Evolutionary conservation across 768 basidiomycete species (phyloP).

Genomic region (Calocera cornea): DNA sequence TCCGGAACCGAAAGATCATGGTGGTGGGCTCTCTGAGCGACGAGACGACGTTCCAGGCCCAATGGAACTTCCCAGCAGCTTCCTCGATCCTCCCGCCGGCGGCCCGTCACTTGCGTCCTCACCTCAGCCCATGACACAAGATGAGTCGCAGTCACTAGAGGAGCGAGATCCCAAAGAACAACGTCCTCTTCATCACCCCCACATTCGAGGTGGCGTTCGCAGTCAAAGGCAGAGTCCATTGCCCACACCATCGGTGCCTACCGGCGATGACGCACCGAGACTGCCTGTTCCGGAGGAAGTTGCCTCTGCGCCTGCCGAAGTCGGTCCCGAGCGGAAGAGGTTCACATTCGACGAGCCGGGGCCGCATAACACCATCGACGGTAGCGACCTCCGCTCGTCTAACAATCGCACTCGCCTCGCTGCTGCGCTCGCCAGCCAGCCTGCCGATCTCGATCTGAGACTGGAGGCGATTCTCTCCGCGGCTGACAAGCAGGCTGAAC

Average conservation of each 20-base stretch:
- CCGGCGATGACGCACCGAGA: background rate
- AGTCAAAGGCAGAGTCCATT: background rate
- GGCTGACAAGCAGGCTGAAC: background rate
- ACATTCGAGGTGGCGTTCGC: background rate
- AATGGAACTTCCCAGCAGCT: background rate
- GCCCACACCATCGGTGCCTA: background rate
- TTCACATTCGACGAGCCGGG: background rate
- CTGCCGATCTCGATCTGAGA: background rate
- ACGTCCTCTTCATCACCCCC: background rate
- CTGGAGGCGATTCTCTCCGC: background rate
- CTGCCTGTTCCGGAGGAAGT: slow-evolving; percentile 3
- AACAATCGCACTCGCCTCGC: background rate
- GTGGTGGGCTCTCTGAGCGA: background rate
- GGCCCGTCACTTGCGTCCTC: background rate
- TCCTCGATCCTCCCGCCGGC: background rate
- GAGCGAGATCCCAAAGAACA: background rate
- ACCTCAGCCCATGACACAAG: background rate
- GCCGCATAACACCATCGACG: background rate
- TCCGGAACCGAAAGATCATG: background rate
- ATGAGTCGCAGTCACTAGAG: background rate
- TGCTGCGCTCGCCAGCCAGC: background rate
- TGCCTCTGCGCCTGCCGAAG: slow-evolving; percentile 8
- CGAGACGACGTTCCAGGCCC: background rate
- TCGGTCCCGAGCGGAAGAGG: background rate
- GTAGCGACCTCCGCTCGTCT: background rate